These are phyloP conservation scores for Obelidium mucronatum DNA, from an alignment of 192 early-diverging fungal genomes.

Conservation along the genomic window DNA sequence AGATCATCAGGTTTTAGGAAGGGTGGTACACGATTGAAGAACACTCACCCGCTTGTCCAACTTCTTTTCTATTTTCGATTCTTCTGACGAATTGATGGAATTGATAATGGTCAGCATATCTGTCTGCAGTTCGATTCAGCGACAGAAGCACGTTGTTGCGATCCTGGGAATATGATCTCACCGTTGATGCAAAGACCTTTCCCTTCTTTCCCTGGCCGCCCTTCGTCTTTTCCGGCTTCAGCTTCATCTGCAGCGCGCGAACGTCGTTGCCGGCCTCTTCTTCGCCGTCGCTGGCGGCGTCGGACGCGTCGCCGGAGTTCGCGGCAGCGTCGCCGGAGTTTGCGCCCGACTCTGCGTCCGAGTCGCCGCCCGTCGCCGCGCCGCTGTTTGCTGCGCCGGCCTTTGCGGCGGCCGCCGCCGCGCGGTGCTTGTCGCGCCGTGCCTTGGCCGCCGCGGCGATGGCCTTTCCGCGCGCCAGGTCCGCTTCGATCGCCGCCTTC, in stretches of 20 bases:
- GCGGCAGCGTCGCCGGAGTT: background rate
- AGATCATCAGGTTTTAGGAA: background rate
- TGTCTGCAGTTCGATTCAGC: background rate
- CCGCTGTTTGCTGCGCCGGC: background rate
- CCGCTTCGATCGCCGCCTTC: slow-evolving; percentile 6
- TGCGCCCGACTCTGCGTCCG: background rate
- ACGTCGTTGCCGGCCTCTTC: background rate
- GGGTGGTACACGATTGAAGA: too few relatives aligned
- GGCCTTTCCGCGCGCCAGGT: slow-evolving; percentile 12
- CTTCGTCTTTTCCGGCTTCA: slow-evolving; percentile 1
- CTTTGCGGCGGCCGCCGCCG: background rate
- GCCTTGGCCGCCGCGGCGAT: slow-evolving; percentile 16
- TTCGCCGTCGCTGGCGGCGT: background rate
- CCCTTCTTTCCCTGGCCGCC: slow-evolving; percentile 32
- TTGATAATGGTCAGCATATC: slow-evolving; percentile 34
- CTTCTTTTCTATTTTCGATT: slow-evolving; percentile 31
- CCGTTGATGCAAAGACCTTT: slow-evolving; percentile 27
- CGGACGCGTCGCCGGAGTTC: background rate
- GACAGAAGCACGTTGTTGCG: background rate
- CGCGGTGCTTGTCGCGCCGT: slow-evolving; percentile 8
- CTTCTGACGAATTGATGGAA: slow-evolving; percentile 26
- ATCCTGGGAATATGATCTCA: background rate
- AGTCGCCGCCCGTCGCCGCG: background rate
- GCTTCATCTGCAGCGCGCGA: background rate
- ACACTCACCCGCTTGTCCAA: slow-evolving; percentile 28